Evolutionary conservation across 805 yeast species (phyloP).

Genomic region (Saturnispora saitoi): DNA sequence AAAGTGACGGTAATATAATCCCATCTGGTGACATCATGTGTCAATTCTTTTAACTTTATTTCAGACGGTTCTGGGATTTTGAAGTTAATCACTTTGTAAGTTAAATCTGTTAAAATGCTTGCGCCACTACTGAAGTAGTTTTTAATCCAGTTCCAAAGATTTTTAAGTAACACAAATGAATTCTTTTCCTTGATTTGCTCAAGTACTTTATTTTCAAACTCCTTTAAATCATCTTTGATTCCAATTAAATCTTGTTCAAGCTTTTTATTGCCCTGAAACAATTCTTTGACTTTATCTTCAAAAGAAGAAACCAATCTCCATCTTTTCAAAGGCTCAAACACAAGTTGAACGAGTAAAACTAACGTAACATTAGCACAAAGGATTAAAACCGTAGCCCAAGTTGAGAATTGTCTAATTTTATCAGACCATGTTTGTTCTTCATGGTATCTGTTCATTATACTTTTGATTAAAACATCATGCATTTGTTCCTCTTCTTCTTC

Average conservation of each 20-base stretch:
- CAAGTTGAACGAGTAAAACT: slow-evolving; percentile 72
- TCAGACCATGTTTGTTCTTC: slow-evolving; percentile 99
- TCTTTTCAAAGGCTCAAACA: slow-evolving; percentile 94
- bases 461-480: slow-evolving; percentile 60
- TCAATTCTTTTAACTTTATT: neutral
- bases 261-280: slow-evolving; percentile 31
- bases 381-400: slow-evolving; percentile 91
- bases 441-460: slow-evolving; percentile 81
- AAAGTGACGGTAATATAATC: neutral
- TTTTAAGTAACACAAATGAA: neutral
- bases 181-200: neutral
- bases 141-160: neutral
- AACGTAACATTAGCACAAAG: slow-evolving; percentile 80
- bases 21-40: neutral
- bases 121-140: neutral
- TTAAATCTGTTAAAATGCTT: neutral
- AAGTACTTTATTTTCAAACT: slow-evolving; percentile 7
- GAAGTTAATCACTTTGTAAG: neutral
- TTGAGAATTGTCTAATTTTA: slow-evolving; percentile 84
- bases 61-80: neutral
- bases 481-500: slow-evolving; percentile 62
- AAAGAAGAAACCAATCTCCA: slow-evolving; percentile 71
- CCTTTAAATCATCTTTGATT: slow-evolving; percentile 15
- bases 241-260: slow-evolving; percentile 14
- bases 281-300: slow-evolving; percentile 64